Conservation (phyloP, 768 basidiomycete genomes). For the Tricholoma sp. region DNA sequence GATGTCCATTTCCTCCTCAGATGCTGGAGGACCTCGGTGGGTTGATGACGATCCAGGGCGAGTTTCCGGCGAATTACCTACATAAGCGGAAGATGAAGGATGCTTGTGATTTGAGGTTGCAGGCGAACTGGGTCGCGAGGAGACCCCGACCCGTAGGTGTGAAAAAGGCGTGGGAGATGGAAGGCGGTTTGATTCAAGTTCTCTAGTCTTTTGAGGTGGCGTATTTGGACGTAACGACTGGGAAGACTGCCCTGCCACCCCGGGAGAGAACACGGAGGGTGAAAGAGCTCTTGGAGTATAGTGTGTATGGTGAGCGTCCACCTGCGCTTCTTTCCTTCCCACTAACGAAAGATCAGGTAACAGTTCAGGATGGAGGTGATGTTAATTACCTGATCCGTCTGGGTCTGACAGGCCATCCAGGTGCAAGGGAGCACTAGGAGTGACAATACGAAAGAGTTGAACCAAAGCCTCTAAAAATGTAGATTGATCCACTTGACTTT, state of each 20-base stretch:
- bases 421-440: conserved; percentile 43
- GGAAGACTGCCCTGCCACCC: background rate
- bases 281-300: background rate
- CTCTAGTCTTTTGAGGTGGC: background rate
- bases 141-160: conserved; percentile 16
- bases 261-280: background rate
- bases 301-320: background rate
- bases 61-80: background rate
- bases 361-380: background rate
- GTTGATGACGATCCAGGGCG: background rate
- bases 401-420: conserved; percentile 52
- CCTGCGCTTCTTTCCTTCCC: background rate
- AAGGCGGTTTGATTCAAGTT: conserved; percentile 1
- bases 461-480: conserved; percentile 66
- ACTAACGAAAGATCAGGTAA: background rate
- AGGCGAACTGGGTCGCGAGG: conserved; percentile 11
- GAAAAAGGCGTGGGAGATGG: conserved; percentile 17
- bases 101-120: background rate
- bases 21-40: background rate
- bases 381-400: conserved; percentile 27
- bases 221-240: background rate
- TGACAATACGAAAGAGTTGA: conserved; percentile 50
- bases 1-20: background rate
- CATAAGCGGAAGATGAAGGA: background rate
- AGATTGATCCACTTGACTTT: conserved; percentile 64